phyloP scores from a whole-genome alignment of 2,329 filamentous ascomycete genomes.

The Apiospora kogelbergensis region DNA sequence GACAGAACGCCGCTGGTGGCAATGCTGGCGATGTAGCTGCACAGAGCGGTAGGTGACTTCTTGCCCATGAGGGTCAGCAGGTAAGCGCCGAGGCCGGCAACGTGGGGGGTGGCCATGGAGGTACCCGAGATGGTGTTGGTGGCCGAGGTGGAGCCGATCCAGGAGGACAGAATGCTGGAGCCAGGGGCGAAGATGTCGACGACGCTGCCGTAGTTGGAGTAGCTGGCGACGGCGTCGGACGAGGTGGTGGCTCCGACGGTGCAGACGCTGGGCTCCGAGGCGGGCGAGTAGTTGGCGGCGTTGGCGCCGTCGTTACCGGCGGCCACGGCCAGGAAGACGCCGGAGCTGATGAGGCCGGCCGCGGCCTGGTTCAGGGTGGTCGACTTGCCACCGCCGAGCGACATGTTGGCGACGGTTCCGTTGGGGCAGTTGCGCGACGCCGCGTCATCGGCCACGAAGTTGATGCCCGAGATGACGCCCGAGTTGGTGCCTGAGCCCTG shows the following conservation, averaged over 20 bases:
- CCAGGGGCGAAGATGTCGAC: conserved; percentile 51
- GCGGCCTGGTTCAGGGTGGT: conserved; percentile 51
- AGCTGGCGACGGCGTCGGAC: conserved; percentile 41
- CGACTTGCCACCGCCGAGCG: conserved; percentile 49
- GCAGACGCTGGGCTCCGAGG: conserved; percentile 47
- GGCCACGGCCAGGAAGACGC: conserved; percentile 55
- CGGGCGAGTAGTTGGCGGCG: conserved; percentile 45
- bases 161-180: conserved; percentile 27
- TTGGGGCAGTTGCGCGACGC: conserved; percentile 37
- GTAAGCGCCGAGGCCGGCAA: conserved; percentile 38
- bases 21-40: conserved; percentile 43
- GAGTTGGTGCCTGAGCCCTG: conserved; percentile 38
- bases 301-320: conserved; percentile 52
- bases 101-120: conserved; percentile 36
- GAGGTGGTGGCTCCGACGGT: conserved; percentile 51
- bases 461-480: conserved; percentile 44
- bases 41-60: conserved; percentile 45
- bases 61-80: conserved; percentile 43
- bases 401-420: conserved; percentile 56
- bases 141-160: conserved; percentile 30
- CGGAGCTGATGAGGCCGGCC: conserved; percentile 41
- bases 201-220: conserved; percentile 52
- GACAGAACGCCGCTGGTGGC: conserved; percentile 41
- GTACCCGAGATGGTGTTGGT: conserved; percentile 48
- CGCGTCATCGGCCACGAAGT: conserved; percentile 39